phyloP scores from a whole-genome alignment of 2,329 filamentous ascomycete species.

The Fusarium scirpi region DNA sequence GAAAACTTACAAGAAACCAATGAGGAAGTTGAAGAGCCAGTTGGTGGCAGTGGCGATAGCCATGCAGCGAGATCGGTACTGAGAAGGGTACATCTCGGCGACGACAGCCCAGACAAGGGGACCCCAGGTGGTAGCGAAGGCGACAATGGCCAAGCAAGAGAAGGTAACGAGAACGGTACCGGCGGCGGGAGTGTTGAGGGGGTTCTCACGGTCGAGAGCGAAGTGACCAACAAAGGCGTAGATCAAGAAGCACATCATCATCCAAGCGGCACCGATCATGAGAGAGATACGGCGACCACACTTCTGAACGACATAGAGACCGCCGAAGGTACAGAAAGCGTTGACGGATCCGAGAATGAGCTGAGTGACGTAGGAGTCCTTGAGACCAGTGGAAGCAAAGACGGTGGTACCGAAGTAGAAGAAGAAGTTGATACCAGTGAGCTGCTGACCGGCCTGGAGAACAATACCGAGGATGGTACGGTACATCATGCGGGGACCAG shows the following conservation, averaged over 20 bases:
- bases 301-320: slow-evolving; percentile 74
- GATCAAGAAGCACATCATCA: slow-evolving; percentile 65
- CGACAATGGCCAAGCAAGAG: slow-evolving; percentile 75
- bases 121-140: slow-evolving; percentile 77
- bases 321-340: slow-evolving; percentile 72
- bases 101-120: slow-evolving; percentile 76
- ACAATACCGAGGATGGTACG: slow-evolving; percentile 71
- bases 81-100: slow-evolving; percentile 72
- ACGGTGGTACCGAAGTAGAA: slow-evolving; percentile 76
- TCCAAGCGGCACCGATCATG: slow-evolving; percentile 72
- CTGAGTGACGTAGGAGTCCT: slow-evolving; percentile 74
- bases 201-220: slow-evolving; percentile 56
- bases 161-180: slow-evolving; percentile 75
- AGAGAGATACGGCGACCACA: slow-evolving; percentile 73
- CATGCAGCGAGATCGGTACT: slow-evolving; percentile 67
- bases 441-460: slow-evolving; percentile 74
- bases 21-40: slow-evolving; percentile 75
- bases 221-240: slow-evolving; percentile 64
- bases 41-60: slow-evolving; percentile 68
- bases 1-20: slow-evolving; percentile 59
- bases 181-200: slow-evolving; percentile 59
- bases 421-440: slow-evolving; percentile 72
- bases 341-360: slow-evolving; percentile 77
- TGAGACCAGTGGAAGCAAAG: slow-evolving; percentile 73
- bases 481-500: slow-evolving; percentile 74